Evolutionary conservation across 73 alveolate genomes (phyloP).

Genomic region (Tetrahymena thermophila): DNA sequence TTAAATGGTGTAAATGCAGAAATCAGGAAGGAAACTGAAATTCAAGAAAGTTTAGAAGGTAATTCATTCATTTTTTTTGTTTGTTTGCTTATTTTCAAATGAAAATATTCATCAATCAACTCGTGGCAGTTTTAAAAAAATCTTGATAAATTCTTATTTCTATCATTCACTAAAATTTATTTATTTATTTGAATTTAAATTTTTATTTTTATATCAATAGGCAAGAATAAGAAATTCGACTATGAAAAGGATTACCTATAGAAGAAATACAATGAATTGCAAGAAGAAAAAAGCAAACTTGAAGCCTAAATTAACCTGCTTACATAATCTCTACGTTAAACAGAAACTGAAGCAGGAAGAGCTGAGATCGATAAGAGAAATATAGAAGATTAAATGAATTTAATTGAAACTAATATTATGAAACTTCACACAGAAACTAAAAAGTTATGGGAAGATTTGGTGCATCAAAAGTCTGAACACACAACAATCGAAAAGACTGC

Average conservation of each 20-base stretch:
- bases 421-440: constrained; percentile 87
- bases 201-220: neutral
- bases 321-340: constrained; percentile 73
- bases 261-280: constrained; percentile 63
- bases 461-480: constrained; percentile 80
- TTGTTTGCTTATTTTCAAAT: neutral
- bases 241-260: constrained; percentile 60
- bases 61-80: constrained; percentile 20
- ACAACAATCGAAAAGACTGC: constrained; percentile 92
- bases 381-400: constrained; percentile 75
- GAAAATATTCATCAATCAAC: too few relatives aligned
- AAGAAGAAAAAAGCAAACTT: constrained; percentile 75
- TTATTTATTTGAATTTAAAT: constrained; percentile 10
- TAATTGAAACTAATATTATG: constrained; percentile 85
- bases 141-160: constrained; percentile 13
- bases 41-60: constrained; percentile 83
- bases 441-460: constrained; percentile 83
- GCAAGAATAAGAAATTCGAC: constrained; percentile 53
- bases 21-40: constrained; percentile 76
- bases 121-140: too few relatives aligned
- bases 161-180: constrained; percentile 27
- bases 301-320: constrained; percentile 70
- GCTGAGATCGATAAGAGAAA: constrained; percentile 81
- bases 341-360: constrained; percentile 77
- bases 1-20: constrained; percentile 57